These are phyloP conservation scores for Moricandia moricandioides DNA, from an alignment of 345 rosid genomes.

Conservation along the genomic window DNA sequence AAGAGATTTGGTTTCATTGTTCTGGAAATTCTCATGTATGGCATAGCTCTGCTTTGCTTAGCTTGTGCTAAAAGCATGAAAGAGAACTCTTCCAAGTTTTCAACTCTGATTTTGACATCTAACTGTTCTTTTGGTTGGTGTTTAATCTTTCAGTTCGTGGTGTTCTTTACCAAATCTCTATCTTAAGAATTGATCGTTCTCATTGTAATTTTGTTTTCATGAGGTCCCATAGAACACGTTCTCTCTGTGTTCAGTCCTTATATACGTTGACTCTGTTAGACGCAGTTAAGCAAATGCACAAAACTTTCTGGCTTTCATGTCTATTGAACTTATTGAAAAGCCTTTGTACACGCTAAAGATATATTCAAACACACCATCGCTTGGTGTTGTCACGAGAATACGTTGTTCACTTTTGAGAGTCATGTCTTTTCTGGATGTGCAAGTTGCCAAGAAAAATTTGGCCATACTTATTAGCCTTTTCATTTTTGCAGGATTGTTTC, in stretches of 20 bases:
- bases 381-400: no score
- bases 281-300: not conserved
- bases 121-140: constrained; percentile 13
- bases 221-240: no score
- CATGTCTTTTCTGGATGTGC: no score
- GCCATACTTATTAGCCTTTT: constrained; percentile 14
- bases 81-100: constrained; percentile 8
- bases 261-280: constrained; percentile 1
- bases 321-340: no score
- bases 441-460: constrained; percentile 2
- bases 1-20: constrained; percentile 1
- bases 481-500: constrained; percentile 17
- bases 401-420: no score
- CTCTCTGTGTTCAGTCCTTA: not conserved
- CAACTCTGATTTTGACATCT: constrained; percentile 15
- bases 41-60: constrained; percentile 6
- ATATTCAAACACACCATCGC: no score
- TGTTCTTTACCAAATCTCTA: no score
- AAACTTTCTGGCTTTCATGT: no score
- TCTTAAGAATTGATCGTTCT: no score
- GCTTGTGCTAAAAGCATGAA: not conserved
- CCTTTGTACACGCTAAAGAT: no score
- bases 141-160: not conserved
- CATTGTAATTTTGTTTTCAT: no score
- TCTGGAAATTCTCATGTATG: not conserved